Percentiles rank a stretch among this genome's conserved stretches.
Conservation (phyloP, 2,329 filamentous ascomycete genomes). For the Teratosphaeria gauchensis region DNA sequence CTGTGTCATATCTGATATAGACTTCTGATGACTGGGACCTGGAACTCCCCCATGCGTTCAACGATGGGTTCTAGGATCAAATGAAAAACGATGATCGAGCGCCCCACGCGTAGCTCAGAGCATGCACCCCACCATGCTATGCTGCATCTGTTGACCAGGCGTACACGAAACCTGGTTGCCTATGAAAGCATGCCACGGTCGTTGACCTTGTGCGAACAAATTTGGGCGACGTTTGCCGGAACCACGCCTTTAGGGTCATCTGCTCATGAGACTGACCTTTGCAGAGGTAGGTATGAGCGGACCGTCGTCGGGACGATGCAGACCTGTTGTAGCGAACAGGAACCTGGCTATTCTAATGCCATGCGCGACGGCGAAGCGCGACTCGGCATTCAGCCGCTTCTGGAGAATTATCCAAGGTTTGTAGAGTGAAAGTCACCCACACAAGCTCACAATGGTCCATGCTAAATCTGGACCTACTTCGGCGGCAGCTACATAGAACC, state of each 20-base stretch:
- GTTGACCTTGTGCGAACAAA: not conserved
- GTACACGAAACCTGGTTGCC: not conserved
- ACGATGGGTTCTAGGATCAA: not conserved
- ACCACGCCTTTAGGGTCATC: too few species aligned
- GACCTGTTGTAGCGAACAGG: too few species aligned
- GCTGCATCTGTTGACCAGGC: not conserved
- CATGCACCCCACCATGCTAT: not conserved
- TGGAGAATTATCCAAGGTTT: not conserved
- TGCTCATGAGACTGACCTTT: too few species aligned
- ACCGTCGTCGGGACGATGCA: too few species aligned
- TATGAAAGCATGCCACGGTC: not conserved
- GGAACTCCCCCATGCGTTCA: not conserved
- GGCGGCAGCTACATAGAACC: not conserved
- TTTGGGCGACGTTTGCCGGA: too few species aligned
- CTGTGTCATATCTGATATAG: not conserved
- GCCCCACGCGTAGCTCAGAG: not conserved
- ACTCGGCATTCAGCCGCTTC: too few species aligned
- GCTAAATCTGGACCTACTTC: not conserved
- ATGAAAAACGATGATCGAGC: not conserved
- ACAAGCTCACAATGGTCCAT: not conserved
- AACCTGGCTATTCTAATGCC: too few species aligned
- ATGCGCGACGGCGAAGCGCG: too few species aligned
- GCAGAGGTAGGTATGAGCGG: too few species aligned
- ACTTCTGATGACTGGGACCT: not conserved
- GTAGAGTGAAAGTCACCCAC: not conserved